Base-by-base conservation (phyloP, 345 rosid genomes). In the Pistacia vera region DNA sequence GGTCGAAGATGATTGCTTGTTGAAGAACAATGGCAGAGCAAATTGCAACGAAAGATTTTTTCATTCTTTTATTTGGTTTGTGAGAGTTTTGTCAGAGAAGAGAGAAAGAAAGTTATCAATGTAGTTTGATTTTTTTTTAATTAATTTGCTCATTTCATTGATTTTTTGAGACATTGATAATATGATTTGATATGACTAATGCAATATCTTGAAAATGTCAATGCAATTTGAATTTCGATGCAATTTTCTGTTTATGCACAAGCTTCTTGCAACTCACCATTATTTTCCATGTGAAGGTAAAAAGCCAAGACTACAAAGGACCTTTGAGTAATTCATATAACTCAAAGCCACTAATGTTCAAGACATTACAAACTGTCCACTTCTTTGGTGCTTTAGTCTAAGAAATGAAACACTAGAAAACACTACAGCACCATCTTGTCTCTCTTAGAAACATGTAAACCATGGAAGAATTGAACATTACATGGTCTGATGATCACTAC, bases 401-500 rank as follows among this genome's bases (percentile, higher is more conserved):
- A 56, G 33, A 41, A 5, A 41, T 41, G 46, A 73, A 35, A 48
- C 17, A 49, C 49, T 79, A 74, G 86, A 79, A 80, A 71, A 48
- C 81, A 66, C 66, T 81, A 55, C 72, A 68, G 59, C 57, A 2
- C 66, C 66, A 48, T 81, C 33, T 75, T 79, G 73, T 81, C 81
- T 14, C 74, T 75, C 4, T 18, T 84, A 8, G 80, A 81, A 75
- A 69, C 70, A 22, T 84, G 84, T 35, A 83, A 69, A 78, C 82
- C 5, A 68, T 83, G 59, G 11, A 57, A 17, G 74, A 83, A 46
- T 66, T 83, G n/a, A 80, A 70, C 82, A 66, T 33, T 84, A 52
- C 86, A 84, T 59, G 76, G 79, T 8, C 60, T 81, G 2, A 78
- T 84, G 86, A 81, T 81, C 35, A 78, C 77, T 63, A 56, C 86